Evolutionary conservation across 2,329 filamentous ascomycete species (phyloP).

Genomic region (Colletotrichum incanum): DNA sequence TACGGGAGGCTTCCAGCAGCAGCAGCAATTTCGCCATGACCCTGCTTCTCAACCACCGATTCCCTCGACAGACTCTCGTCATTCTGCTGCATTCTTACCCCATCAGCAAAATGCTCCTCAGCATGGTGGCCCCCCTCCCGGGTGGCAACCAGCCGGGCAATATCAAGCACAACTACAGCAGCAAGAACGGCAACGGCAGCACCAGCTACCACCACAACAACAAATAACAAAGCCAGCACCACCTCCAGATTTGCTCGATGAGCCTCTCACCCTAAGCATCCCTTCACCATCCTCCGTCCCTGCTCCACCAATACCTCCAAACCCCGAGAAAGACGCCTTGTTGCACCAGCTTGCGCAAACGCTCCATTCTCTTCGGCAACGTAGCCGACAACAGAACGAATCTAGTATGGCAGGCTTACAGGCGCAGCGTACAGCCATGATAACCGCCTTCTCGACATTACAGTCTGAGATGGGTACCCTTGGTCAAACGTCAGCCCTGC

Average conservation of each 20-base stretch:
- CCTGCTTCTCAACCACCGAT: slow-evolving; percentile 36
- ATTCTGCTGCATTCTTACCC: slow-evolving; percentile 45
- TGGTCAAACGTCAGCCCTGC: slow-evolving; percentile 77
- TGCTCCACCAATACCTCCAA: slow-evolving; percentile 91
- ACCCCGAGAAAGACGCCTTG: slow-evolving; percentile 94
- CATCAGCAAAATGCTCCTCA: slow-evolving; percentile 39
- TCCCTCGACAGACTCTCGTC: slow-evolving; percentile 43
- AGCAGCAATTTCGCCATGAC: slow-evolving; percentile 22
- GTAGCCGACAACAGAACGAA: slow-evolving; percentile 79
- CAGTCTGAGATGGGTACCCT: slow-evolving; percentile 82
- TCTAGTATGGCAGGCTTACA: slow-evolving; percentile 82
- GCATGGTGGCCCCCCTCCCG: slow-evolving; percentile 29
- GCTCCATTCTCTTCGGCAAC: slow-evolving; percentile 78
- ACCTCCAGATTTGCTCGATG: slow-evolving; percentile 71
- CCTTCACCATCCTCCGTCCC: slow-evolving; percentile 67
- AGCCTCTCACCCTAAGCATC: slow-evolving; percentile 67
- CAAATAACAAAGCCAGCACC: slow-evolving; percentile 52
- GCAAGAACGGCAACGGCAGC: slow-evolving; percentile 46
- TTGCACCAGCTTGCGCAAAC: slow-evolving; percentile 82
- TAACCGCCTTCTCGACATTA: slow-evolving; percentile 77
- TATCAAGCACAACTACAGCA: slow-evolving; percentile 45
- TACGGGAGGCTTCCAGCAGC: slow-evolving; percentile 40
- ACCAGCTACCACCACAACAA: slow-evolving; percentile 51
- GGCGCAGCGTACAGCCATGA: slow-evolving; percentile 85
- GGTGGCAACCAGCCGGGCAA: slow-evolving; percentile 43